phyloP scores from a whole-genome alignment of 352 stramenopile species.

The Phytopythium boreale region DNA sequence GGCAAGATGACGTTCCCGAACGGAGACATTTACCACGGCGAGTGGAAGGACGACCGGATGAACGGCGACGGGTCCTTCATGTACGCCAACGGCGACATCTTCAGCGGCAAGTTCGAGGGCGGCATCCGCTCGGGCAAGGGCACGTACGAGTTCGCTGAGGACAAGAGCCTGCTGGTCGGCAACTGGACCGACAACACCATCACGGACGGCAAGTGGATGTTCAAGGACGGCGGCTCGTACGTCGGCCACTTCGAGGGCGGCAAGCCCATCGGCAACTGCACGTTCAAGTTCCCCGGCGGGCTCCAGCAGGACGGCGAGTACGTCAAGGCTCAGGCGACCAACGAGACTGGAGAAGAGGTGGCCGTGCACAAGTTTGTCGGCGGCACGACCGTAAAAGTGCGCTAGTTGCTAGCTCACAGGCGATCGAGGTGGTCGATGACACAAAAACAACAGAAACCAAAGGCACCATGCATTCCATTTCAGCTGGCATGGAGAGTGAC shows the following conservation, averaged over 20 bases:
- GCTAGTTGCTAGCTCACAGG: conserved; percentile 19
- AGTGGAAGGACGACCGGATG: conserved; percentile 85
- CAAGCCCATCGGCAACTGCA: conserved; percentile 85
- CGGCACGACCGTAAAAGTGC: conserved; percentile 65
- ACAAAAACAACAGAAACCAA: neutral
- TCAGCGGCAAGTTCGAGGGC: conserved; percentile 76
- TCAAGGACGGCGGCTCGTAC: conserved; percentile 86
- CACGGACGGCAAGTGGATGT: conserved; percentile 89
- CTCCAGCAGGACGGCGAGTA: conserved; percentile 86
- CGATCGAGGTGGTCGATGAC: neutral
- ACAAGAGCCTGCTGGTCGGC: conserved; percentile 84
- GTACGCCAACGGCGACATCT: conserved; percentile 92
- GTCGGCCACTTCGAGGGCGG: conserved; percentile 83
- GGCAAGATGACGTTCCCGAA: conserved; percentile 93
- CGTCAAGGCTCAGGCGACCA: conserved; percentile 47
- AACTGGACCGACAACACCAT: conserved; percentile 87
- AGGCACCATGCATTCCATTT: conserved; percentile 18
- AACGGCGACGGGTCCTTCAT: conserved; percentile 89
- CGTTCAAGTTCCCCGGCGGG: conserved; percentile 84
- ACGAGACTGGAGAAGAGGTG: conserved; percentile 49
- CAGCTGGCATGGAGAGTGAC: neutral
- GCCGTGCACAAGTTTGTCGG: conserved; percentile 67
- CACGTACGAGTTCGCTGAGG: conserved; percentile 85
- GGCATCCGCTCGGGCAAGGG: conserved; percentile 86
- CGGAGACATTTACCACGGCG: conserved; percentile 87